A percentile compares a stretch with the other conserved stretches of the same genome.
These are phyloP conservation scores for Torulaspora delbrueckii DNA, from an alignment of 805 yeast species.

Conservation along the genomic window DNA sequence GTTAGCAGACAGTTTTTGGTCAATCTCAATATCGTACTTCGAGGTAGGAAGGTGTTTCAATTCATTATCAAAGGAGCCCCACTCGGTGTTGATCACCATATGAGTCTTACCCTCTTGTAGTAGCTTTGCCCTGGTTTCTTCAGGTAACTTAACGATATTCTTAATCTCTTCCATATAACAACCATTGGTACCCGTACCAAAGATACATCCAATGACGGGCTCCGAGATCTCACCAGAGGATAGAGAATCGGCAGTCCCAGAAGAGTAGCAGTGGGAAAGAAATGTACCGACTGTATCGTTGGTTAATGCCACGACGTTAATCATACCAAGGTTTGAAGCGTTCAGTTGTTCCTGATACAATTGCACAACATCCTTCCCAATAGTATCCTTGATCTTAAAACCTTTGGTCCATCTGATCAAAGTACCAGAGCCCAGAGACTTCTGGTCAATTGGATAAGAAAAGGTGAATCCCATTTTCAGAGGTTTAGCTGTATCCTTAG, in stretches of 20 bases:
- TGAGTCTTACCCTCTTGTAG: conserved; percentile 46
- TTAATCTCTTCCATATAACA: conserved; percentile 80
- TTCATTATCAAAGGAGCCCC: conserved; percentile 95
- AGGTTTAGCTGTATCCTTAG: conserved; percentile 24
- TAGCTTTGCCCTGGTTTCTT: conserved; percentile 38
- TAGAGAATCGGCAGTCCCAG: conserved; percentile 42
- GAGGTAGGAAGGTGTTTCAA: conserved; percentile 71
- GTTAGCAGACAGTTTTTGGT: conserved; percentile 64
- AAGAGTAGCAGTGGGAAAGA: conserved; percentile 78
- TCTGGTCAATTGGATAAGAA: conserved; percentile 87
- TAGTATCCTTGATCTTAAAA: conserved; percentile 76
- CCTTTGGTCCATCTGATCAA: conserved; percentile 97
- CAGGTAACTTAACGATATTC: conserved; percentile 69
- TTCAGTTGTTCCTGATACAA: conserved; percentile 68
- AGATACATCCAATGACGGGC: conserved; percentile 83
- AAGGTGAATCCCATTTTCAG: conserved; percentile 89
- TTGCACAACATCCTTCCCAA: conserved; percentile 76
- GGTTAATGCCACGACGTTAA: conserved; percentile 78
- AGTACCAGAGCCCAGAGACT: conserved; percentile 70
- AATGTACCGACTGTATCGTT: conserved; percentile 96
- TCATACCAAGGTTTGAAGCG: conserved; percentile 49
- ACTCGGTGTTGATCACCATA: conserved; percentile 93
- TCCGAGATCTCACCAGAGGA: conserved; percentile 56
- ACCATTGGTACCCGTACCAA: conserved; percentile 98
- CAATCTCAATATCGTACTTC: conserved; percentile 68